Percentiles rank a stretch among this genome's conserved stretches.
These are phyloP conservation scores for Hymenoscyphus albidus DNA, from an alignment of 2,329 filamentous ascomycete species.

Conservation along the genomic window DNA sequence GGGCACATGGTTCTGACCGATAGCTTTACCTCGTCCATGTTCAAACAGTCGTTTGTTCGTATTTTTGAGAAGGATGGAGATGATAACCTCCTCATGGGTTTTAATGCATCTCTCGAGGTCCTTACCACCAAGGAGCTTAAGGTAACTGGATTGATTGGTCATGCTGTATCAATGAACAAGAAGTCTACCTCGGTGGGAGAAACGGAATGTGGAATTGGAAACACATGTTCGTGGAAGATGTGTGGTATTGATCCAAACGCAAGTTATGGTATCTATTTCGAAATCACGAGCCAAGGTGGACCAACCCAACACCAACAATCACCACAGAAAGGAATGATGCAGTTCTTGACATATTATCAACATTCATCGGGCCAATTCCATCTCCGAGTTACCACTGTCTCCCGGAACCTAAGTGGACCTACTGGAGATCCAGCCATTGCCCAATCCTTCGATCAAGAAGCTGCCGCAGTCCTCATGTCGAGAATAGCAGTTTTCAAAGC, in stretches of 20 bases:
- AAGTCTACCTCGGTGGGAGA: constrained; percentile 96
- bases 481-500: constrained; percentile 98
- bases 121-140: constrained; percentile 97
- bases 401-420: constrained; percentile 85
- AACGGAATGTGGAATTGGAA: constrained; percentile 96
- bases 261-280: constrained; percentile 95
- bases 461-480: constrained; percentile 97
- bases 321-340: constrained; percentile 90
- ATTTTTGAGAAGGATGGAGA: constrained; percentile 96
- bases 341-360: constrained; percentile 98
- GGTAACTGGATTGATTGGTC: constrained; percentile 93
- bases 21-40: constrained; percentile 98
- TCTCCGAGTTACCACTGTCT: constrained; percentile 89
- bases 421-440: constrained; percentile 92
- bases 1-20: constrained; percentile 98
- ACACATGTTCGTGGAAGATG: constrained; percentile 99
- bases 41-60: constrained; percentile 96
- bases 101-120: constrained; percentile 94
- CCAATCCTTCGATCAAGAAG: constrained; percentile 97
- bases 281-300: constrained; percentile 91
- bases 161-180: constrained; percentile 95
- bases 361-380: constrained; percentile 96
- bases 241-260: constrained; percentile 92
- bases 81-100: constrained; percentile 95
- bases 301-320: constrained; percentile 80